A percentile compares a stretch with the other conserved stretches of the same genome.
These are phyloP conservation scores for Phialophora verrucosa DNA, from an alignment of 2,329 filamentous ascomycete species.

Conservation along the genomic window DNA sequence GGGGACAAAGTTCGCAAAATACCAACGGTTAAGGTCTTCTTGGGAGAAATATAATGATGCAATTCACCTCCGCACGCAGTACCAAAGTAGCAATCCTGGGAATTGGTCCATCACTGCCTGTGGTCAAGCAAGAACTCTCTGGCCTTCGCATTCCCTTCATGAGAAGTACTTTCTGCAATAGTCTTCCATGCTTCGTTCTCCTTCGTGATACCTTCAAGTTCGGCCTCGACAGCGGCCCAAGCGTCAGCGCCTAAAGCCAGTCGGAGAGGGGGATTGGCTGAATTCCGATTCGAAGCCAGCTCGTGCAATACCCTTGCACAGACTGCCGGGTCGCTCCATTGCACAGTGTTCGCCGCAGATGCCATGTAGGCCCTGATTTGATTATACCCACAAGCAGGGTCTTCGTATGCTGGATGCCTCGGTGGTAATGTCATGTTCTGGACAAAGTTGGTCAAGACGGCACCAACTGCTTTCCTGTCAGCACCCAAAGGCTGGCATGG, in stretches of 20 bases:
- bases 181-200: conserved; percentile 19
- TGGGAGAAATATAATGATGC: not conserved
- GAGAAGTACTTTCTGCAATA: conserved; percentile 16
- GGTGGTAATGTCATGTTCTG: conserved; percentile 12
- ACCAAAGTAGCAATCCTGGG: not conserved
- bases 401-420: conserved; percentile 14
- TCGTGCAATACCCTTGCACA: conserved; percentile 18
- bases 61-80: not conserved
- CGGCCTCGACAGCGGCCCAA: conserved; percentile 10
- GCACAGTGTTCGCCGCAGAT: conserved; percentile 4
- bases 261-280: conserved; percentile 4
- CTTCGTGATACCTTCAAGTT: conserved; percentile 14
- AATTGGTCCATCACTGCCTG: not conserved
- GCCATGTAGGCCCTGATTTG: conserved; percentile 12
- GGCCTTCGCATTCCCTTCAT: conserved; percentile 7
- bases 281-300: conserved; percentile 7
- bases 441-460: conserved; percentile 13
- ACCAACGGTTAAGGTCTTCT: not conserved
- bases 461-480: not conserved
- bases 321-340: conserved; percentile 16
- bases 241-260: conserved; percentile 19
- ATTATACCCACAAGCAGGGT: conserved; percentile 19
- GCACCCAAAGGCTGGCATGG: not conserved
- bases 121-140: conserved; percentile 14
- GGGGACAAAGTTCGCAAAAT: not conserved